phyloP scores from a whole-genome alignment of 768 basidiomycete species.

The Pleurotus platypus region DNA sequence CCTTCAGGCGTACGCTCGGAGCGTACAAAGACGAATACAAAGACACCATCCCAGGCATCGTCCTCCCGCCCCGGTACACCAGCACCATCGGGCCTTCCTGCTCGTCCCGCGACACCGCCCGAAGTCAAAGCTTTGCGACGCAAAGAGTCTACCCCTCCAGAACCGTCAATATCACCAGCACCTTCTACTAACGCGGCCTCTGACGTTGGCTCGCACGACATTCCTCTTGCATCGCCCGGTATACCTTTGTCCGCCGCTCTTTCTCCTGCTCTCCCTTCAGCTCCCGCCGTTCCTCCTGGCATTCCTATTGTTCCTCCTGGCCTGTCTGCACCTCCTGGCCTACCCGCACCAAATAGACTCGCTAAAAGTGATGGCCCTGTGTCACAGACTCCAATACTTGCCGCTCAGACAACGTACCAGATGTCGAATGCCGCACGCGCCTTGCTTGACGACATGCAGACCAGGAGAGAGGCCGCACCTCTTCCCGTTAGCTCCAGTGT shows the following conservation, averaged over 20 bases:
- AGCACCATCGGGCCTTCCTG: slow-evolving; percentile 29
- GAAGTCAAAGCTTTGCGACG: slow-evolving; percentile 33
- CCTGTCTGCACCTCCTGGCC: slow-evolving; percentile 55
- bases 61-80: slow-evolving; percentile 63
- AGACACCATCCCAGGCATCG: slow-evolving; percentile 48
- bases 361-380: slow-evolving; percentile 46
- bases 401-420: slow-evolving; percentile 70
- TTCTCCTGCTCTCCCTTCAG: slow-evolving; percentile 40
- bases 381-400: slow-evolving; percentile 46
- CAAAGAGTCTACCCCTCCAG: slow-evolving; percentile 25
- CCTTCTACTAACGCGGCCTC: slow-evolving; percentile 49
- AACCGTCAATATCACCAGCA: slow-evolving; percentile 35
- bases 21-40: slow-evolving; percentile 33
- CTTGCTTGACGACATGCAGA: slow-evolving; percentile 79
- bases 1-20: slow-evolving; percentile 32
- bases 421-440: slow-evolving; percentile 85
- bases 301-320: slow-evolving; percentile 28
- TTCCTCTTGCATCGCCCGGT: slow-evolving; percentile 26
- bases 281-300: slow-evolving; percentile 46
- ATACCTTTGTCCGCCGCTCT: slow-evolving; percentile 29
- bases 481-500: slow-evolving; percentile 47
- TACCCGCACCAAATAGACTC: slow-evolving; percentile 51
- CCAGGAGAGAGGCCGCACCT: slow-evolving; percentile 59
- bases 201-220: slow-evolving; percentile 46
- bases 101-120: slow-evolving; percentile 41